Evolutionary conservation across 192 early-diverging fungal species (phyloP), one percentile per base, ranked within the genome.

Genomic region (Phlyctochytrium planicorne): DNA sequence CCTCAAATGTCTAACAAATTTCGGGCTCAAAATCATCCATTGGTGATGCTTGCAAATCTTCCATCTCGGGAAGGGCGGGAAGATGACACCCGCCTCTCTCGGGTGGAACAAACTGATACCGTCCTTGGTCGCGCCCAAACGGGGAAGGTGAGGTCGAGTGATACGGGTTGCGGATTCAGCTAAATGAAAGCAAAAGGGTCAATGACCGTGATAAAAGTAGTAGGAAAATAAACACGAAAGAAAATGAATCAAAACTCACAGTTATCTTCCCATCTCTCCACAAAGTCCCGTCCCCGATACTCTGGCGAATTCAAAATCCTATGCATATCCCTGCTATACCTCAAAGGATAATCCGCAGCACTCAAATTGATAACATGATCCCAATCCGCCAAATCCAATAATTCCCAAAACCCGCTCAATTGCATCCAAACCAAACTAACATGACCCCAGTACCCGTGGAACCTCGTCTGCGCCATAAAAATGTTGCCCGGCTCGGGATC

Each of bases 381-480:
- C 82, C 78, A 80, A 50, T 84, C 78, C 2, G 82, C 82, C 52
- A 84, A 30, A 56, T 84, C 78, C 63, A 76, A 34, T 30, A 84
- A 66, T 65, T 78, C 78, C 59, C 57, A 84, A 40, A 78, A 80
- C 37, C 82, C 82, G 30, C 52, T 61, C 40, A 84, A 40, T 50
- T 80, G 78, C 53, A 70, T 71, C 57, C 52, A 79, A 24, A 80
- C 78, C 20, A 84, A 60, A 36, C 67, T 72, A 1, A 62, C 53
- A 52, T 79, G 78, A 1, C 82, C 82, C 82, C 82, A 84, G 27
- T 69, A 61, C 14, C 69, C 66, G 29, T 68, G 24, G 60, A 64
- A 78, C n/a, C 50, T 24, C 23, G 65, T 77, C 55, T 76, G 20
- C 1, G 77, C 67, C 34, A 84, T 30, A 62, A 66, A 68, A 14